These are phyloP conservation scores for Chionographis japonica DNA, from an alignment of 106 monocot genomes.

Conservation along the genomic window DNA sequence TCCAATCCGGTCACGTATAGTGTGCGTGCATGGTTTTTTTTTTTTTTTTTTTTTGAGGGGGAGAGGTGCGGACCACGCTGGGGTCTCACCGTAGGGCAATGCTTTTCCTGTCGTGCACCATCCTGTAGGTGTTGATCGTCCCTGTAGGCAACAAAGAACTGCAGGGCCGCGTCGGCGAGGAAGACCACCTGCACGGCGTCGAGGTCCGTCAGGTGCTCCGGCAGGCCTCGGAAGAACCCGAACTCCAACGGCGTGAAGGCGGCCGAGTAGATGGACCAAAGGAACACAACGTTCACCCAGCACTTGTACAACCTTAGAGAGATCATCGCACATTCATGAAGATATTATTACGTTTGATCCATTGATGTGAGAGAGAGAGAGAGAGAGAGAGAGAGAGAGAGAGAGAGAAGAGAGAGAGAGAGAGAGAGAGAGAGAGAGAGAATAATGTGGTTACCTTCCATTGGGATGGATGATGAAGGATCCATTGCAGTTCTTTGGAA, in stretches of 20 bases:
- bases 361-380: too few species aligned
- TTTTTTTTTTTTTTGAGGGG: too few species aligned
- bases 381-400: too few species aligned
- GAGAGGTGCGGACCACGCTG: not conserved
- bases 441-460: constrained; percentile 40
- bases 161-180: constrained; percentile 40
- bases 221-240: constrained; percentile 68
- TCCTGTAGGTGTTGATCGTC: constrained; percentile 62
- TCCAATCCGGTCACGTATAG: too few species aligned
- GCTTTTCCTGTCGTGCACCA: constrained; percentile 36
- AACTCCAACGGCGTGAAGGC: constrained; percentile 77
- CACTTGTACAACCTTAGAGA: constrained; percentile 34
- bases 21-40: too few species aligned
- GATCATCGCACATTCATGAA: not conserved
- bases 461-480: constrained; percentile 51
- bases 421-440: too few species aligned
- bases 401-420: too few species aligned
- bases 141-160: constrained; percentile 60
- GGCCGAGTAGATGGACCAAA: constrained; percentile 68
- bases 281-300: constrained; percentile 45
- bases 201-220: constrained; percentile 28
- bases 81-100: constrained; percentile 43
- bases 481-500: constrained; percentile 28
- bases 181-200: constrained; percentile 50
- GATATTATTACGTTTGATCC: not conserved